Conservation (phyloP, 139 green algal species). For the Micromonas commoda region DNA sequence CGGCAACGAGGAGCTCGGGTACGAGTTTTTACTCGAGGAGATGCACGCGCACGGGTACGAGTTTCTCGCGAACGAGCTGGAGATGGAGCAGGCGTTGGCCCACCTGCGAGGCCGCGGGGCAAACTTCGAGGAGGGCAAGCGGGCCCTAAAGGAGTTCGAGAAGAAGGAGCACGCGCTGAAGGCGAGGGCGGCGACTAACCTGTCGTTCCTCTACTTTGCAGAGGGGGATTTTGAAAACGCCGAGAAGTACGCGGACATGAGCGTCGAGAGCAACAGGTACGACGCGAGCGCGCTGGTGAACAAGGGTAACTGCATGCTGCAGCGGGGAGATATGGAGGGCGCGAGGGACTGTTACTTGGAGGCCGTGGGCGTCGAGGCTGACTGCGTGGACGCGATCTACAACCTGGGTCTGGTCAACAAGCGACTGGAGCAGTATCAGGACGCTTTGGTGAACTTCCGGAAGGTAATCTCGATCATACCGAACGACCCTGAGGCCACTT, state of each 20-base stretch:
- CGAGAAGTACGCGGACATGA: slow-evolving; percentile 63
- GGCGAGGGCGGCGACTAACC: slow-evolving; percentile 67
- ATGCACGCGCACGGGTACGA: slow-evolving; percentile 40
- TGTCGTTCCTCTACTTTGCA: slow-evolving; percentile 68
- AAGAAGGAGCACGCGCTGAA: slow-evolving; percentile 58
- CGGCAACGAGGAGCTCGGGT: slow-evolving; percentile 50
- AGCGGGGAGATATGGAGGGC: slow-evolving; percentile 21
- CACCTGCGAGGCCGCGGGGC: slow-evolving; percentile 51
- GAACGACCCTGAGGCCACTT: slow-evolving; percentile 60
- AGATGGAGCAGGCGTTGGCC: slow-evolving; percentile 62
- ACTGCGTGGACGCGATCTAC: slow-evolving; percentile 68
- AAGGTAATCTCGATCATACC: slow-evolving; percentile 66
- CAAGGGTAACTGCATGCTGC: slow-evolving; percentile 41
- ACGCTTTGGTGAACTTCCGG: slow-evolving; percentile 53
- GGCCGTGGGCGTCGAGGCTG: slow-evolving; percentile 62
- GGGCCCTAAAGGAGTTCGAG: slow-evolving; percentile 77
- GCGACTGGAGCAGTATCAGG: slow-evolving; percentile 40
- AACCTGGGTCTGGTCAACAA: slow-evolving; percentile 66
- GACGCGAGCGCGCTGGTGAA: slow-evolving; percentile 71
- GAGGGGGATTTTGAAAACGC: slow-evolving; percentile 58
- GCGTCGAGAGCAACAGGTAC: slow-evolving; percentile 64
- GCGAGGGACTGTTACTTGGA: slow-evolving; percentile 50
- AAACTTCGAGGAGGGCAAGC: slow-evolving; percentile 59
- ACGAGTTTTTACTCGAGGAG: slow-evolving; percentile 56
- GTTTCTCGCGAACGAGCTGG: slow-evolving; percentile 53